phyloP scores from a whole-genome alignment of 164 flowering plant genomes.

The Hamamelis virginiana region DNA sequence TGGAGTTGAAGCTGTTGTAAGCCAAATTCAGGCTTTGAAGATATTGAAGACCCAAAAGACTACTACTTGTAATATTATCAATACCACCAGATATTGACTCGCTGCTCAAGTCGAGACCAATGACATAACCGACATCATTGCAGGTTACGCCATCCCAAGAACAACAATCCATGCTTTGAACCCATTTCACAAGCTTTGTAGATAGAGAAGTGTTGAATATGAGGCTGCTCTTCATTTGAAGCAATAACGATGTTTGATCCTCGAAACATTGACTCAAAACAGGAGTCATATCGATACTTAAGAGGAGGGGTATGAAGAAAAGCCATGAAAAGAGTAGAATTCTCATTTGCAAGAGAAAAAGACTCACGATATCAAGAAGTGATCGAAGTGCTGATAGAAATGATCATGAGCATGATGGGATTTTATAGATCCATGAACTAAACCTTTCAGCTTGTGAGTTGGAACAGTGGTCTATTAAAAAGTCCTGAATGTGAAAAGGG shows the following conservation, averaged over 20 bases:
- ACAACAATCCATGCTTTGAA: slow-evolving; percentile 19
- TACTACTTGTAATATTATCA: slow-evolving; percentile 11
- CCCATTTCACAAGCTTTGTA: slow-evolving; percentile 23
- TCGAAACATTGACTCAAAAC: slow-evolving; percentile 8
- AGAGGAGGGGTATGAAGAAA: too few species aligned
- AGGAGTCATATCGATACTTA: too few species aligned
- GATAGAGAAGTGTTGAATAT: slow-evolving; percentile 1
- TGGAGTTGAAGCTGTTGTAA: slow-evolving; percentile 10
- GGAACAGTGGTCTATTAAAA: too few species aligned
- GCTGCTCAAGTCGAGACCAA: slow-evolving; percentile 18
- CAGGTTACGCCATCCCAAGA: slow-evolving; percentile 30
- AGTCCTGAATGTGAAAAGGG: too few species aligned
- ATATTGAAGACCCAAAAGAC: slow-evolving; percentile 17
- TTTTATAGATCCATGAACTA: too few species aligned
- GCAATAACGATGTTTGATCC: slow-evolving; percentile 12
- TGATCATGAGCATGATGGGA: too few species aligned
- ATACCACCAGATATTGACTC: slow-evolving; percentile 17
- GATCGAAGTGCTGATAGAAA: too few species aligned
- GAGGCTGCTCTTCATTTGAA: slow-evolving; percentile 21
- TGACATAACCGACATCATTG: slow-evolving; percentile 9
- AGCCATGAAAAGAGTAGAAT: too few species aligned
- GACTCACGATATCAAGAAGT: too few species aligned
- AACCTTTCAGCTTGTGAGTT: too few species aligned
- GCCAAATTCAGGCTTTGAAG: slow-evolving; percentile 24
- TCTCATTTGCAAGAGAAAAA: too few species aligned